phyloP scores from a whole-genome alignment of 495 filamentous ascomycete genomes.

The Daldinia vernicosa region DNA sequence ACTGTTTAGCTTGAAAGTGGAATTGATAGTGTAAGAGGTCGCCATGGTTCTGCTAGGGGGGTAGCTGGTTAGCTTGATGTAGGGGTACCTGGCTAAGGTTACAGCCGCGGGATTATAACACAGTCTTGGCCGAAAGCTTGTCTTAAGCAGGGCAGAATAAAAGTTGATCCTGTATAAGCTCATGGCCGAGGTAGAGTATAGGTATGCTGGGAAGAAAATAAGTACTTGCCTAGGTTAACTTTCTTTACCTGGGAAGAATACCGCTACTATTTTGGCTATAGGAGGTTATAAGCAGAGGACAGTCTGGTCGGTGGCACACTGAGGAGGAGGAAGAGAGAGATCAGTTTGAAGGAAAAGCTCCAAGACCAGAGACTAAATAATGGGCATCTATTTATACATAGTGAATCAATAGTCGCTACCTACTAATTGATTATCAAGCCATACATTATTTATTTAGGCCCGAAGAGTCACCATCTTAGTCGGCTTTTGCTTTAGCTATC shows the following conservation, averaged over 20 bases:
- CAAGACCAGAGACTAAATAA: background rate
- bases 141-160: background rate
- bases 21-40: slow-evolving; percentile 63
- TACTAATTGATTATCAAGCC: background rate
- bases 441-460: background rate
- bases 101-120: background rate
- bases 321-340: background rate
- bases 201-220: background rate
- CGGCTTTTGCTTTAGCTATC: background rate
- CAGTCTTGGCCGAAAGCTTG: background rate
- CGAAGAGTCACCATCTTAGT: background rate
- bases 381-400: background rate
- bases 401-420: background rate
- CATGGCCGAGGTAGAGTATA: background rate
- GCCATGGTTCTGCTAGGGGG: slow-evolving; percentile 57
- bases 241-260: background rate
- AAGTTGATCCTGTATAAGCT: background rate
- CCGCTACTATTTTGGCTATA: background rate
- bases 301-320: background rate
- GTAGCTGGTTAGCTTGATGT: slow-evolving; percentile 7
- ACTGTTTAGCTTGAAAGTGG: slow-evolving; percentile 73
- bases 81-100: background rate
- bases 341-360: background rate
- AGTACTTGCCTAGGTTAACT: background rate
- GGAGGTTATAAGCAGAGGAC: background rate